A percentile compares a stretch with the other conserved stretches of the same genome.
These are phyloP conservation scores for Ampelocalamus luodianensis DNA, from an alignment of 176 grass and related monocot species.

Conservation along the genomic window DNA sequence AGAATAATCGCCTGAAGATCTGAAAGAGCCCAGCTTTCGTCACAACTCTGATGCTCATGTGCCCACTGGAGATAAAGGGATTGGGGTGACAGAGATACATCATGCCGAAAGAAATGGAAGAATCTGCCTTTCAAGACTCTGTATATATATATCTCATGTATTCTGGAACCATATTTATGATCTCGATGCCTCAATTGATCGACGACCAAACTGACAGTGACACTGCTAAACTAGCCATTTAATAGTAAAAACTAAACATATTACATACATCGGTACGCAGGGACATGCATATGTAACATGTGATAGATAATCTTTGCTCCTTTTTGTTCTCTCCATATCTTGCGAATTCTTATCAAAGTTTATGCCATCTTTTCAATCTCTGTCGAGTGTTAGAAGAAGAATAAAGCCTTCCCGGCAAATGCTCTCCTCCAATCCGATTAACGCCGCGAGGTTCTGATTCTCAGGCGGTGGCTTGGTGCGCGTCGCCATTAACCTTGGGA, in stretches of 20 bases:
- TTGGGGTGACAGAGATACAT: slow-evolving; percentile 8
- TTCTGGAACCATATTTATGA: slow-evolving; percentile 27
- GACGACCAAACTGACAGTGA: slow-evolving; percentile 28
- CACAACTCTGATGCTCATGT: slow-evolving; percentile 29
- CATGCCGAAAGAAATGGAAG: slow-evolving; percentile 42
- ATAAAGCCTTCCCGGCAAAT: slow-evolving; percentile 7
- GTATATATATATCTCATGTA: neutral
- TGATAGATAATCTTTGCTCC: neutral
- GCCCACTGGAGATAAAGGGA: slow-evolving; percentile 14
- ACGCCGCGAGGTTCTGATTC: slow-evolving; percentile 33
- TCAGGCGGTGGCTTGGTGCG: slow-evolving; percentile 46
- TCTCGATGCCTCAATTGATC: slow-evolving; percentile 16
- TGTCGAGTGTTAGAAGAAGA: slow-evolving; percentile 27
- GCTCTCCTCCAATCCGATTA: slow-evolving; percentile 35
- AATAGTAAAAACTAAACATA: slow-evolving; percentile 22
- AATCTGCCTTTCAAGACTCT: slow-evolving; percentile 42
- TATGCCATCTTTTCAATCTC: slow-evolving; percentile 19
- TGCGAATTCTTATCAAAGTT: slow-evolving; percentile 18
- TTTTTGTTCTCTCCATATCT: slow-evolving; percentile 38
- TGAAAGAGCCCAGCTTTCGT: slow-evolving; percentile 31
- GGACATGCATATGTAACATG: neutral
- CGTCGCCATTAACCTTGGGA: slow-evolving; percentile 50
- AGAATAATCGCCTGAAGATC: slow-evolving; percentile 39
- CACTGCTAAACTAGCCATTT: slow-evolving; percentile 7
- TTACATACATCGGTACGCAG: neutral